Percentiles rank a stretch among this genome's conserved stretches.
Conservation (phyloP, 202 grass and related monocot species). For the Schoenoplectus tabernaemontani region DNA sequence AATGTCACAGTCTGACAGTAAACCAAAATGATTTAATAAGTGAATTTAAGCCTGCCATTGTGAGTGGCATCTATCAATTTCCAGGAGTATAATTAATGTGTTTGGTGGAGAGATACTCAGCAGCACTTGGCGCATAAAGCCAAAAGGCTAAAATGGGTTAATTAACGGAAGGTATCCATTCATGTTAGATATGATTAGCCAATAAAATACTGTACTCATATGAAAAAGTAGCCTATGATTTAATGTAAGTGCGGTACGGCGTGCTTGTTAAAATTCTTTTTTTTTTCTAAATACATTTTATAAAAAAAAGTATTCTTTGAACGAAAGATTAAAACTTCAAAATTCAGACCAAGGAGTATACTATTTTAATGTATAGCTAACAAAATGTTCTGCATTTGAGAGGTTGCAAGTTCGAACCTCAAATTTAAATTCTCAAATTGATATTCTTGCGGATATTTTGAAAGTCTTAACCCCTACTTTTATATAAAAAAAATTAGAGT, state of each 20-base stretch:
- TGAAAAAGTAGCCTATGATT: background rate
- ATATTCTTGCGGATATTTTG: too few species aligned
- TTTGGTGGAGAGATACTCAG: slow-evolving; percentile 16
- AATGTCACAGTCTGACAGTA: background rate
- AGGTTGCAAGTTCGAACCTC: too few species aligned
- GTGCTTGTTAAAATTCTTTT: slow-evolving; percentile 1
- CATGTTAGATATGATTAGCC: background rate
- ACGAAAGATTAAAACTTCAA: background rate
- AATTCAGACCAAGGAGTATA: too few species aligned
- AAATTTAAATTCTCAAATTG: too few species aligned
- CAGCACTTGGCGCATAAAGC: slow-evolving; percentile 3
- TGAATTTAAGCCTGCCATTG: background rate
- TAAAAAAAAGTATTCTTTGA: background rate
- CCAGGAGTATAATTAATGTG: background rate
- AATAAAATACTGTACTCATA: background rate
- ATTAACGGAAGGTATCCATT: background rate
- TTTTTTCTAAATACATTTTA: background rate
- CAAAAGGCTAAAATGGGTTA: slow-evolving; percentile 7
- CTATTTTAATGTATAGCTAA: too few species aligned
- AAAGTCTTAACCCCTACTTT: too few species aligned
- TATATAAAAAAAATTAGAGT: too few species aligned
- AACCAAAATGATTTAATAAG: background rate
- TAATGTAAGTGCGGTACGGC: slow-evolving; percentile 5
- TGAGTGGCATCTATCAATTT: slow-evolving; percentile 6
- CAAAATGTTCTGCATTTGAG: too few species aligned